phyloP scores from a whole-genome alignment of 371 early-diverging fungal species.

The Lichtheimia ornata region DNA sequence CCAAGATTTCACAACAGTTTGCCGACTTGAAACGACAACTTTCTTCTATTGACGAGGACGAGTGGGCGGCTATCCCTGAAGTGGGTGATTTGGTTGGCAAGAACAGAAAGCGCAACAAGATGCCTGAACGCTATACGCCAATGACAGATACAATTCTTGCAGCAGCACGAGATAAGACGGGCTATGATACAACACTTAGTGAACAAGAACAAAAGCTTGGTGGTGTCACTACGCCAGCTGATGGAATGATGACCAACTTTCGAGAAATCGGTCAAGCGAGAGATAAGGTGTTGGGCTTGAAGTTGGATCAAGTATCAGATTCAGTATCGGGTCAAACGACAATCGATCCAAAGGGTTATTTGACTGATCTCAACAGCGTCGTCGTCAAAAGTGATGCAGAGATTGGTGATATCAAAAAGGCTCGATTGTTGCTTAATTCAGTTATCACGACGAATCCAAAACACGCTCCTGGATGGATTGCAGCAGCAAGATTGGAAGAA shows the following conservation, averaged over 20 bases:
- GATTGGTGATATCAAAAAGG: constrained; percentile 93
- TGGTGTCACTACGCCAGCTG: constrained; percentile 53
- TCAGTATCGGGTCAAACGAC: constrained; percentile 81
- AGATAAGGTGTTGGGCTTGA: constrained; percentile 84
- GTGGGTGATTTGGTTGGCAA: constrained; percentile 89
- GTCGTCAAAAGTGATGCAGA: constrained; percentile 85
- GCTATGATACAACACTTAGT: constrained; percentile 62
- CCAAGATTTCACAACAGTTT: constrained; percentile 88
- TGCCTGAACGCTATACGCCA: constrained; percentile 73
- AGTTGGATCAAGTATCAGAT: constrained; percentile 82
- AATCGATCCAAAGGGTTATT: constrained; percentile 93
- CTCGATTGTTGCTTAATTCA: constrained; percentile 84
- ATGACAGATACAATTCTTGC: constrained; percentile 86
- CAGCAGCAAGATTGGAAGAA: constrained; percentile 95
- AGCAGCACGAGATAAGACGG: constrained; percentile 58
- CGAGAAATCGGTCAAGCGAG: constrained; percentile 94
- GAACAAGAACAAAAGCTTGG: constrained; percentile 49
- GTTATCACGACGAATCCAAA: constrained; percentile 93
- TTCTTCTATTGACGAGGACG: constrained; percentile 72
- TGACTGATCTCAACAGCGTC: constrained; percentile 89
- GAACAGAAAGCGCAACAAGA: constrained; percentile 68
- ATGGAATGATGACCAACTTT: constrained; percentile 82
- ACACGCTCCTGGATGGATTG: constrained; percentile 97
- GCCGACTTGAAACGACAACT: constrained; percentile 88
- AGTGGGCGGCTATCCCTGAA: constrained; percentile 94